phyloP scores from a whole-genome alignment of 352 stramenopile genomes.

The Lagenidium sp. region DNA sequence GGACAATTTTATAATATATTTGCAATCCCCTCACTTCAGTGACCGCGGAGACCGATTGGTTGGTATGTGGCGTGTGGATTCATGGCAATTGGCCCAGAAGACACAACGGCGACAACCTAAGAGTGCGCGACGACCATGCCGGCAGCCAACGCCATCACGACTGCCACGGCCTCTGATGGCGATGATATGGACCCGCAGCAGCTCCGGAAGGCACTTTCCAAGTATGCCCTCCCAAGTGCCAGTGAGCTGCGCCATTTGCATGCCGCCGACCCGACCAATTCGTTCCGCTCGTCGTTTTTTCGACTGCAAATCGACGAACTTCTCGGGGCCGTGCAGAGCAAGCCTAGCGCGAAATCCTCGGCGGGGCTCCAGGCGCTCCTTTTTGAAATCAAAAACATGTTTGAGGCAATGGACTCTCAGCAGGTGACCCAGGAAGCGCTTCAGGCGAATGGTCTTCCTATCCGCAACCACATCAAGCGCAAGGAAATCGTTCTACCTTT shows the following conservation, averaged over 20 bases:
- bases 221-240: conserved; percentile 86
- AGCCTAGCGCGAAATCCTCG: conserved; percentile 32
- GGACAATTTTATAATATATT: not conserved
- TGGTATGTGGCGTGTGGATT: too few species aligned
- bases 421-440: conserved; percentile 72
- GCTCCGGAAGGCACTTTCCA: conserved; percentile 68
- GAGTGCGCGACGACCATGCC: too few species aligned
- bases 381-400: conserved; percentile 71
- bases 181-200: conserved; percentile 31
- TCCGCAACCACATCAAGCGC: conserved; percentile 69
- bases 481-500: conserved; percentile 87
- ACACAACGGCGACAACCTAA: too few species aligned
- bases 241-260: conserved; percentile 76
- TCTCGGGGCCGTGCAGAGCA: conserved; percentile 54
- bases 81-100: conserved; percentile 17
- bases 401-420: conserved; percentile 51
- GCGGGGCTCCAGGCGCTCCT: conserved; percentile 57
- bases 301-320: conserved; percentile 83
- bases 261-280: conserved; percentile 59
- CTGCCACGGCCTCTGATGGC: not conserved
- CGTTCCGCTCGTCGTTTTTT: conserved; percentile 79
- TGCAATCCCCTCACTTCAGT: conserved; percentile 1
- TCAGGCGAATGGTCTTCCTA: conserved; percentile 33
- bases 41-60: not conserved
- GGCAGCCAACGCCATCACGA: conserved; percentile 5